These are phyloP conservation scores for Begonia loranthoides DNA, from an alignment of 306 rosid genomes.

Conservation along the genomic window DNA sequence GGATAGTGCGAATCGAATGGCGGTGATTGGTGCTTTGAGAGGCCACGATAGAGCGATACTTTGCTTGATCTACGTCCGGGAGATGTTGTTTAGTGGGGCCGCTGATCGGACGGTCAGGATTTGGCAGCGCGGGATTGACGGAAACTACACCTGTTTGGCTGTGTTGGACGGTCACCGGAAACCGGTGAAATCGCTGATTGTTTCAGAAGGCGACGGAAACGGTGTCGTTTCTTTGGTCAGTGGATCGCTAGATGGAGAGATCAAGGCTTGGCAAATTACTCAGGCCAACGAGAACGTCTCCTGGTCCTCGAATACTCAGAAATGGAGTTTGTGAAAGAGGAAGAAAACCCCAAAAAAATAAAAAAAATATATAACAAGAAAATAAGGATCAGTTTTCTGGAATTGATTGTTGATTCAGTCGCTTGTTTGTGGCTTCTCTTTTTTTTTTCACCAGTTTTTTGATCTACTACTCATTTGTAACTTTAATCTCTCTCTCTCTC, in stretches of 20 bases:
- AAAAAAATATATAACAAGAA: not conserved
- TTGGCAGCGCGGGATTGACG: constrained; percentile 50
- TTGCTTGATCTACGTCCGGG: constrained; percentile 45
- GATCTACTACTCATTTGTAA: too few species aligned
- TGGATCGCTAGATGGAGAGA: constrained; percentile 76
- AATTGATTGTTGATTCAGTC: not conserved
- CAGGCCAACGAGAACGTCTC: constrained; percentile 2
- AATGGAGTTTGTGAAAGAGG: not conserved
- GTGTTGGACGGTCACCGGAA: constrained; percentile 52
- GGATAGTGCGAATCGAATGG: constrained; percentile 76
- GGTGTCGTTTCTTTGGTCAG: constrained; percentile 44
- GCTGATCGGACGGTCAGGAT: constrained; percentile 88
- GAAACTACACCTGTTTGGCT: constrained; percentile 40
- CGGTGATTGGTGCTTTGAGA: constrained; percentile 69
- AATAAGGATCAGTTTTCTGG: not conserved
- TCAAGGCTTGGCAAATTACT: constrained; percentile 64
- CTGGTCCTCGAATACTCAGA: constrained; percentile 1
- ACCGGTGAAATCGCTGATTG: constrained; percentile 69
- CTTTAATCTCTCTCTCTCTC: too few species aligned
- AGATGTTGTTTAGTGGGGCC: constrained; percentile 61
- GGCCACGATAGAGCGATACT: constrained; percentile 70
- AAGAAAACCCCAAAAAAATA: not conserved
- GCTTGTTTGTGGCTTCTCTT: not conserved
- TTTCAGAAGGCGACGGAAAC: constrained; percentile 11
- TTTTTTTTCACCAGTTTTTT: too few species aligned